Conservation (phyloP, 495 filamentous ascomycete species). For the Tuber magnatum region DNA sequence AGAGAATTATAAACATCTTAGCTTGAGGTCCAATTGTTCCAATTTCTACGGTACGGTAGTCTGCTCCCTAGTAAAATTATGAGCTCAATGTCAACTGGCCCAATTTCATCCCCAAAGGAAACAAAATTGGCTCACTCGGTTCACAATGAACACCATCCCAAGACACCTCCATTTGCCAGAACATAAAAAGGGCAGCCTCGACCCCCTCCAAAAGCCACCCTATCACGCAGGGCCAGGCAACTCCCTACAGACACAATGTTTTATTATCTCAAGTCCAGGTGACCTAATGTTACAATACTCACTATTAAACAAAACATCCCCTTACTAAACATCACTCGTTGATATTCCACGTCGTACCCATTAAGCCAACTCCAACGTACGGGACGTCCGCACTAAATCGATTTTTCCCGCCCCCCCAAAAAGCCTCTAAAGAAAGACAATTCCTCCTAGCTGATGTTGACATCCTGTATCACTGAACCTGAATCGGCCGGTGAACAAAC, state of each 20-base stretch:
- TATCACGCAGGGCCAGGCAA: not conserved
- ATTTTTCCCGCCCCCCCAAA: not conserved
- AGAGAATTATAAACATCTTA: too few species aligned
- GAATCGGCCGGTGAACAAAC: not conserved
- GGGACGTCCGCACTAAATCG: not conserved
- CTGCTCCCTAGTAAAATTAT: not conserved
- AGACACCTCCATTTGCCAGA: not conserved
- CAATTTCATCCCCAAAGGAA: not conserved
- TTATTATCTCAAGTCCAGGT: not conserved
- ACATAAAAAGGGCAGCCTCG: not conserved
- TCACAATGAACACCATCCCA: not conserved
- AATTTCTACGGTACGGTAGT: not conserved
- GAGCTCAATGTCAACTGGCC: not conserved
- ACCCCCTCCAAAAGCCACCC: not conserved
- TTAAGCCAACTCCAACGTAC: not conserved
- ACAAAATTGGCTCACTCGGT: not conserved
- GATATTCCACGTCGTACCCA: not conserved
- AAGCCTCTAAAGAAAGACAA: not conserved
- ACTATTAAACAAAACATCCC: not conserved
- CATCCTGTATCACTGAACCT: not conserved
- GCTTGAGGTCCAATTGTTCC: too few species aligned
- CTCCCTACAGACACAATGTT: not conserved
- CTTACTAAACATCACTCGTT: not conserved
- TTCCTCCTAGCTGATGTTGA: not conserved
- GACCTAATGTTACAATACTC: not conserved